Base-by-base conservation (phyloP, 306 rosid species). In the Vigna mungo region DNA sequence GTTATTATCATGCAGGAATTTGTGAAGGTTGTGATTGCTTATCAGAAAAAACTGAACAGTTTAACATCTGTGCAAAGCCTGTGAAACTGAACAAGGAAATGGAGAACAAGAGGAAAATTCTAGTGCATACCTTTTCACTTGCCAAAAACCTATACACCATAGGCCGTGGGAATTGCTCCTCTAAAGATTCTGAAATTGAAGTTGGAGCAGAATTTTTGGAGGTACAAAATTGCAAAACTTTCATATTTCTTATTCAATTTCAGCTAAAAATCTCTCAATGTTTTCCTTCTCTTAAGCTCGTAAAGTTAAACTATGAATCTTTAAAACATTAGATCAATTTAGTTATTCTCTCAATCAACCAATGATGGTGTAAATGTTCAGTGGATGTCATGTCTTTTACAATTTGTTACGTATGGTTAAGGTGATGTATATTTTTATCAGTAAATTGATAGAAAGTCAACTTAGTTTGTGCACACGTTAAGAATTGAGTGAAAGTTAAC, bases 11-110 rank as follows among this genome's bases (percentile, higher is more conserved):
- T 65, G 73, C 84, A 94, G 96, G 97, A 94, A 82, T 94, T 94
- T 88, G 96, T 89, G 5, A 94, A 92, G 88, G 92, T 97, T n/a
- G 97, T 88, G 10, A 76, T 88, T 47, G 90, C 91, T 34, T 94
- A 90, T 78, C 88, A 92, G 74, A 92, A 90, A 78, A 94, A 55
- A 81, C 23, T 89, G 56, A 88, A 82, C 68, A 78, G 55, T 30
- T 73, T 71, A 63, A 75, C 85, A 14, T 67, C 69, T 3, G 75
- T 81, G 20, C 86, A 66, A 85, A 72, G 79, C 56, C 89, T 43
- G 4, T 80, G 27, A 88, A 87, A 84, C 81, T 88, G 0, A 85
- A 86, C 75, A 85, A 73, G 69, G 95, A 90, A 77, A 78, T 84
- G 93, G 96, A 92, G 90, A 83, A 84, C 81, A 84, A 73, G 73